Evolutionary conservation across 352 stramenopile genomes (phyloP).

Genomic region (Globisporangium nagaii): DNA sequence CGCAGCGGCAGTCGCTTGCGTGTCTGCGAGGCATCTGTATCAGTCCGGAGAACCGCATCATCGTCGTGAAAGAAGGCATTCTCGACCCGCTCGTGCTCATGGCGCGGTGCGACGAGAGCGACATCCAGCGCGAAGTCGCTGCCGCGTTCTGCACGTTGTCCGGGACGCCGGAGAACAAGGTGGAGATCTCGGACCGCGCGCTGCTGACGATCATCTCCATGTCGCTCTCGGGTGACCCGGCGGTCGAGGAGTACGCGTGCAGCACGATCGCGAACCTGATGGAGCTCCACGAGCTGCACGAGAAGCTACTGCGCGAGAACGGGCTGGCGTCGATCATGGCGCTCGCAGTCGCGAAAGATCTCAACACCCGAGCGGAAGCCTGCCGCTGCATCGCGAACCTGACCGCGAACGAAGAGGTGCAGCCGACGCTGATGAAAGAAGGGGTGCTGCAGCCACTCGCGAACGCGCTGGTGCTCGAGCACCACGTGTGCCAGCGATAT

Average conservation of each 20-base stretch:
- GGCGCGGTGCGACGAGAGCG: slow-evolving; percentile 88
- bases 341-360: slow-evolving; percentile 84
- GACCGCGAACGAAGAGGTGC: slow-evolving; percentile 91
- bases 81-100: slow-evolving; percentile 95
- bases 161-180: slow-evolving; percentile 94
- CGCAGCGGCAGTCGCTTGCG: slow-evolving; percentile 90
- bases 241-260: slow-evolving; percentile 91
- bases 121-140: slow-evolving; percentile 91
- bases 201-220: slow-evolving; percentile 95
- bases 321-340: slow-evolving; percentile 91
- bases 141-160: slow-evolving; percentile 93
- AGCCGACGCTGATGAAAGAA: slow-evolving; percentile 89
- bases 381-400: slow-evolving; percentile 93
- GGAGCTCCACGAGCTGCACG: slow-evolving; percentile 92
- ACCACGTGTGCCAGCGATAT: slow-evolving; percentile 93
- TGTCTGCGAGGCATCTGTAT: slow-evolving; percentile 93
- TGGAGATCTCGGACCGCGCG: slow-evolving; percentile 91
- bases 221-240: slow-evolving; percentile 87
- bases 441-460: slow-evolving; percentile 89
- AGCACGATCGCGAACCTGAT: slow-evolving; percentile 95
- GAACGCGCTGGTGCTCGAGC: slow-evolving; percentile 78
- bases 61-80: slow-evolving; percentile 92
- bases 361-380: slow-evolving; percentile 90
- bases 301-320: slow-evolving; percentile 93
- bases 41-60: slow-evolving; percentile 79